A percentile compares a stretch with the other conserved stretches of the same genome.
Evolutionary conservation across 1,139 yeast genomes (phyloP).

Genomic region (Kurtzmaniella quercitrusa): DNA sequence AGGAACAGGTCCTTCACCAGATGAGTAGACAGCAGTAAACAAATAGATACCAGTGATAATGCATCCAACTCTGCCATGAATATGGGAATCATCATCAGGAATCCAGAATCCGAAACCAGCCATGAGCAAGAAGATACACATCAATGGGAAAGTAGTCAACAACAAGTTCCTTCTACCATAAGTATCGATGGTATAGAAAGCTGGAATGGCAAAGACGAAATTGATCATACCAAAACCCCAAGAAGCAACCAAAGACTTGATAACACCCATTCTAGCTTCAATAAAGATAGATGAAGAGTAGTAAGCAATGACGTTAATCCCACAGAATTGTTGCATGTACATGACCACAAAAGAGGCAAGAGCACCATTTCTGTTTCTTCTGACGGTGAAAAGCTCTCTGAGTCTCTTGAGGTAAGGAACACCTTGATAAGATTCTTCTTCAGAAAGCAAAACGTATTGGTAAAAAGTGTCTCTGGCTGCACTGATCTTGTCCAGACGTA

Average conservation of each 20-base stretch:
- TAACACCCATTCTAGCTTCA: slow-evolving; percentile 59
- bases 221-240: slow-evolving; percentile 86
- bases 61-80: slow-evolving; percentile 57
- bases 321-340: slow-evolving; percentile 93
- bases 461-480: slow-evolving; percentile 79
- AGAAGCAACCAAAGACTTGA: slow-evolving; percentile 68
- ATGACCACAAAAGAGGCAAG: slow-evolving; percentile 77
- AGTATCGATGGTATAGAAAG: slow-evolving; percentile 74
- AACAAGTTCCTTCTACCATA: slow-evolving; percentile 74
- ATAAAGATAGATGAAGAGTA: slow-evolving; percentile 72
- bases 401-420: slow-evolving; percentile 50
- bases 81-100: slow-evolving; percentile 32
- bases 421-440: slow-evolving; percentile 55
- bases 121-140: slow-evolving; percentile 62
- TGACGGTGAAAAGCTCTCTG: slow-evolving; percentile 56
- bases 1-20: slow-evolving; percentile 90
- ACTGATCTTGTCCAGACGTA: slow-evolving; percentile 50
- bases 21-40: slow-evolving; percentile 70
- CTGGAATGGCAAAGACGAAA: slow-evolving; percentile 79
- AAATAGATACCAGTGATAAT: slow-evolving; percentile 71
- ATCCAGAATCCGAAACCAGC: slow-evolving; percentile 80
- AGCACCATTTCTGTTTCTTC: slow-evolving; percentile 82
- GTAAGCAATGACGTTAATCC: slow-evolving; percentile 84
- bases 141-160: slow-evolving; percentile 70
- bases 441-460: slow-evolving; percentile 60